Conservation (phyloP, 139 green algal genomes). For the Dunaliella primolecta region DNA sequence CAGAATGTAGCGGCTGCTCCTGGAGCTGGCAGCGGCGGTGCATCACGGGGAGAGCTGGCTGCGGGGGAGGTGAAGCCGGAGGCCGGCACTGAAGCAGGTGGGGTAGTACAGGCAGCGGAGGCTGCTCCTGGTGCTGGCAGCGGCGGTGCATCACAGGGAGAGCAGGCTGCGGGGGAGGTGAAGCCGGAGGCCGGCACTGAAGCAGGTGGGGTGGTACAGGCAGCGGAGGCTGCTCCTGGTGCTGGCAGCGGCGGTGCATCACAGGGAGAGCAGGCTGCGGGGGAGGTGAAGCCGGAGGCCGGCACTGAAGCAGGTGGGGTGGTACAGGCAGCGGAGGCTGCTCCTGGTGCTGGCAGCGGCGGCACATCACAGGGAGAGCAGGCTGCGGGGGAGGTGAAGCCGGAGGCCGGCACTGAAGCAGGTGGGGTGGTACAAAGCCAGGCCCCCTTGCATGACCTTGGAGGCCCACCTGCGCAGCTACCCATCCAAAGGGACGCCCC, state of each 20-base stretch:
- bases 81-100: too few relatives aligned
- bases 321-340: neutral
- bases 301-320: neutral
- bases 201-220: neutral
- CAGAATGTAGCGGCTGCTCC: too few relatives aligned
- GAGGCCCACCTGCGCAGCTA: neutral
- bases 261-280: neutral
- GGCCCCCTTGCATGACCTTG: neutral
- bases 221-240: neutral
- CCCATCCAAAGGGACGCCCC: neutral
- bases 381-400: neutral
- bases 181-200: neutral
- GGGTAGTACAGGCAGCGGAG: too few relatives aligned
- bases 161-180: neutral
- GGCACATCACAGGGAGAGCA: neutral
- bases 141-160: neutral
- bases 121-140: neutral
- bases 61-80: too few relatives aligned
- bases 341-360: neutral
- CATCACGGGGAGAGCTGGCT: too few relatives aligned
- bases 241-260: neutral
- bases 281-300: too few relatives aligned
- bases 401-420: neutral
- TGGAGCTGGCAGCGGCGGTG: too few relatives aligned
- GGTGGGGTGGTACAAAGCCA: neutral